Base-by-base conservation (phyloP, 2,329 filamentous ascomycete species). In the Xylaria sp. region DNA sequence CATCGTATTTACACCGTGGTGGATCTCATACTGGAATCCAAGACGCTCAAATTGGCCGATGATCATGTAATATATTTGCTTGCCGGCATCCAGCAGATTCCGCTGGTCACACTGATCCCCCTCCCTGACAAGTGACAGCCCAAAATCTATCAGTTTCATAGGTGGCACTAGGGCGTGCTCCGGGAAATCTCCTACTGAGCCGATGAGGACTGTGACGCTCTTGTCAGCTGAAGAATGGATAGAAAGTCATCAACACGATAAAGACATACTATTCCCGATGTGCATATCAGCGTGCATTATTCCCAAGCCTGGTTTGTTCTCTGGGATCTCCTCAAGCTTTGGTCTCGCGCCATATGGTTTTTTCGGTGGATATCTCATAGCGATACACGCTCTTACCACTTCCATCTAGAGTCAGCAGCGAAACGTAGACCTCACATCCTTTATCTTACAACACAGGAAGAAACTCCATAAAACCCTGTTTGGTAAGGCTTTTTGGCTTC, bases 381-480 rank as follows among this genome's bases (percentile, higher is more conserved):
- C 68, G 15, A 69, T 34, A 23, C 65, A 66, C 20, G 70, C 63
- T 60, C 68, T 64, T 2, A 63, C 41, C 45, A 70, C 70, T 72
- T 10, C 15, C 15, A 32, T 50, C n/a, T 36, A 5, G 10, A 30
- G n/a, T 56, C 3, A 70, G 43, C 18, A 9, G 13, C 13, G 3
- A 52, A 28, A 15, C 20, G 20, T 18, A 18, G 15, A 50, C 2
- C 7, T 59, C 18, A 5, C 7, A 9, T 7, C 12, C 43, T 23
- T 53, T 2, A 55, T 25, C 70, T 61, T 41, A 72, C 71, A 58
- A 34, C 67, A 72, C n/a, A 72, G 48, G 13, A 62, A 71, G 41
- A 70, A 59, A 10, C 48, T 28, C 70, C 70, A 72, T 28, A 72
- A 57, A 8, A 72, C 3, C n/a, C 70, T 39, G 28, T 70, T 72